Evolutionary conservation across 2,329 filamentous ascomycete species (phyloP).

Genomic region (Alternaria sp.): DNA sequence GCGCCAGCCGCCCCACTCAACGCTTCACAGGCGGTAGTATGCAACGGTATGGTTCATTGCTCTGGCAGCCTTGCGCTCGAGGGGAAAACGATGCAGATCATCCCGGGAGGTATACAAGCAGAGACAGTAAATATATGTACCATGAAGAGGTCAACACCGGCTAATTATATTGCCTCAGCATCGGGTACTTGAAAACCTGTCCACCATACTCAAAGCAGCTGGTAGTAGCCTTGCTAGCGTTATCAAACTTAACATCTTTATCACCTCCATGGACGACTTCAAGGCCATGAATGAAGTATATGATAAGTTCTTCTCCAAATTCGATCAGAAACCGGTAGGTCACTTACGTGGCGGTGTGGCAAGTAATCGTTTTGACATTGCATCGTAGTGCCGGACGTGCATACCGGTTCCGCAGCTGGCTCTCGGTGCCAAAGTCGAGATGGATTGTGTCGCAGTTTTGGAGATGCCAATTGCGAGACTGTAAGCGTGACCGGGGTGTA

Average conservation of each 20-base stretch:
- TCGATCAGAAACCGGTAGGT: neutral
- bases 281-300: neutral
- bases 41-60: slow-evolving; percentile 5
- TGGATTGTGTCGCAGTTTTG: neutral
- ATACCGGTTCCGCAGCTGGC: neutral
- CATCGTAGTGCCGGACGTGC: neutral
- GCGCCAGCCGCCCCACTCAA: neutral
- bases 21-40: slow-evolving; percentile 2
- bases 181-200: neutral
- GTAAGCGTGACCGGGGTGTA: neutral
- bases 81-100: neutral
- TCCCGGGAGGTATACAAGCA: neutral
- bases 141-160: neutral
- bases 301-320: neutral
- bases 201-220: neutral
- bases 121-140: neutral
- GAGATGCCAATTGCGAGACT: neutral
- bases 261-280: neutral
- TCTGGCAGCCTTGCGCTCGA: neutral
- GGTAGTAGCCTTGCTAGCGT: neutral
- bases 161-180: neutral
- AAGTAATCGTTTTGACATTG: neutral
- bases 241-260: neutral
- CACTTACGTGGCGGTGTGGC: neutral
- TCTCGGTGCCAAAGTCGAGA: neutral